Evolutionary conservation across 495 filamentous ascomycete species (phyloP), one percentile per base, ranked within the genome.

Genomic region (Penicillium parvum): DNA sequence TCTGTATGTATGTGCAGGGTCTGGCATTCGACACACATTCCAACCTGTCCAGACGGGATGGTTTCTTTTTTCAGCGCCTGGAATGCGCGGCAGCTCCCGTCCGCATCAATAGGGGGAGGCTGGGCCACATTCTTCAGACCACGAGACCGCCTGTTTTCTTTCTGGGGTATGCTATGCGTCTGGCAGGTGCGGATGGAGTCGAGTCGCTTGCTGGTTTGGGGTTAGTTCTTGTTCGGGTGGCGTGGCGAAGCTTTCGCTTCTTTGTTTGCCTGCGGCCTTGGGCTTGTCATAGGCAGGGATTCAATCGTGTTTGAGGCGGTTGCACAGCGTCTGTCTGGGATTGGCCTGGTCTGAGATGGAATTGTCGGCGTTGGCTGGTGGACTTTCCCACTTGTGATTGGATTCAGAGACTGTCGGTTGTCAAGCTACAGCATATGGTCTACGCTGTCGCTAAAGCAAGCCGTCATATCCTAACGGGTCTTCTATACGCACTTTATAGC

Each of bases 401-500:
- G n/a, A n/a, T n/a, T n/a, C n/a, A n/a, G n/a, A n/a, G n/a, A n/a
- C n/a, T n/a, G n/a, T n/a, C n/a, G n/a, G n/a, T n/a, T 30, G 4
- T 30, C 4, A 7, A 30, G 28, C 28, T 15, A n/a, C 16, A 5
- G 11, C 11, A 12, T 1, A n/a, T n/a, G n/a, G n/a, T n/a, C n/a
- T n/a, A n/a, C n/a, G n/a, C n/a, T 15, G 22, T 9, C 32, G 44
- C 21, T 40, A 37, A 47, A 36, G 44, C 44, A 47, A 47, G 37
- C 29, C 22, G 28, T 5, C n/a, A 15, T n/a, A 15, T n/a, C n/a
- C n/a, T n/a, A n/a, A n/a, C n/a, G n/a, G n/a, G n/a, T n/a, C n/a
- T n/a, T n/a, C n/a, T n/a, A n/a, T n/a, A n/a, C n/a, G n/a, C n/a
- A n/a, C n/a, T n/a, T n/a, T n/a, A n/a, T n/a, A n/a, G n/a, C n/a